phyloP scores from a whole-genome alignment of 108 stramenopile species.

The Pseudonitzschia pungens region DNA sequence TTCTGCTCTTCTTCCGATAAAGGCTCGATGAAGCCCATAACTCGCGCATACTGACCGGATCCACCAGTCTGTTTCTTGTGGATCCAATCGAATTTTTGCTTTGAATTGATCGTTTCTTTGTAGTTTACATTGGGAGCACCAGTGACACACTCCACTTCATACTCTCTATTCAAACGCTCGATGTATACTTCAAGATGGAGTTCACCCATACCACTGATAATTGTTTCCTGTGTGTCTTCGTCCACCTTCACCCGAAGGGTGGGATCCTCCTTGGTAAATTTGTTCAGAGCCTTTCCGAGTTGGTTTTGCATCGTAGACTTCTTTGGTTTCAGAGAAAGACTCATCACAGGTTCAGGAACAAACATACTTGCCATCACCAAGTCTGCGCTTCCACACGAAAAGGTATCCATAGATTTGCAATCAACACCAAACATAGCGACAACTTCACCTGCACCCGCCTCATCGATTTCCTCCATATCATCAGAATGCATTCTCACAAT shows the following conservation, averaged over 20 bases:
- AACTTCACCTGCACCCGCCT: slow-evolving; percentile 95
- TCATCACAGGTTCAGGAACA: slow-evolving; percentile 98
- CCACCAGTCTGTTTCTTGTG: slow-evolving; percentile 99
- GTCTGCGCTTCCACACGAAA: slow-evolving; percentile 87
- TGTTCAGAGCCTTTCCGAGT: slow-evolving; percentile 93
- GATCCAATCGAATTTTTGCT: slow-evolving; percentile 89
- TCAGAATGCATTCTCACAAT: slow-evolving; percentile 99
- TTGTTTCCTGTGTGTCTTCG: slow-evolving; percentile 93
- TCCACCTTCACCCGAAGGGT: slow-evolving; percentile 94
- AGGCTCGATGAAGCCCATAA: slow-evolving; percentile 96
- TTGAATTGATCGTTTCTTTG: slow-evolving; percentile 93
- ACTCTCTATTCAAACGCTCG: slow-evolving; percentile 98
- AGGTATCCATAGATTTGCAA: slow-evolving; percentile 98
- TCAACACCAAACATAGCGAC: slow-evolving; percentile 99
- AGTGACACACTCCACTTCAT: slow-evolving; percentile 87
- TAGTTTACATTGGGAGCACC: slow-evolving; percentile 98
- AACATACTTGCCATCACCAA: slow-evolving; percentile 96
- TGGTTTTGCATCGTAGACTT: slow-evolving; percentile 74
- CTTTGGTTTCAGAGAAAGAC: slow-evolving; percentile 92
- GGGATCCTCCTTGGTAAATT: slow-evolving; percentile 99
- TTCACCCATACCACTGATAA: slow-evolving; percentile 99
- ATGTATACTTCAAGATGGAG: slow-evolving; percentile 99
- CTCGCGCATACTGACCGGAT: slow-evolving; percentile 95
- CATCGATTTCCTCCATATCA: slow-evolving; percentile 98
- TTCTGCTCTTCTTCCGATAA: slow-evolving; percentile 83